phyloP scores from a whole-genome alignment of 352 stramenopile genomes.

The Thalassiosira exigua region DNA sequence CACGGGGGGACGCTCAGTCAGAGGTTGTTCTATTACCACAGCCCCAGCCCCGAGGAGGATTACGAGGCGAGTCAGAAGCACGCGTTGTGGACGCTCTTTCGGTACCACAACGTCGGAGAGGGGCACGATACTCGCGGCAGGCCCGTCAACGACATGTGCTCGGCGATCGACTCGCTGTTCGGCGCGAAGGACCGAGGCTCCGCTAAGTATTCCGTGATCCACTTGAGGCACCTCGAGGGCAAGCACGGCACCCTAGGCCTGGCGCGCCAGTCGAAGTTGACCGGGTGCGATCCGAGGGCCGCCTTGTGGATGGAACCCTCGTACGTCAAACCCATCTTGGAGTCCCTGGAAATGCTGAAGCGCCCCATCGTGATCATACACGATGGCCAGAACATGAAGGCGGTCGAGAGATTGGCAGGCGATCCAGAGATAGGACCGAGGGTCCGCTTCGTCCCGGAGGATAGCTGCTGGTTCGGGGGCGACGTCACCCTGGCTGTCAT shows the following conservation, averaged over 20 bases:
- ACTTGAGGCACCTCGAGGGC: slow-evolving; percentile 7
- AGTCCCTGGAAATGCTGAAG: not conserved
- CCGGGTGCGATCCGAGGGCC: slow-evolving; percentile 6
- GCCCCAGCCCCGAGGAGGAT: not conserved
- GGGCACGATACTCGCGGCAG: not conserved
- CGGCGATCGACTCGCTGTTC: slow-evolving; percentile 2
- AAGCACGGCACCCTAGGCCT: not conserved
- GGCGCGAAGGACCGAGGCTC: not conserved
- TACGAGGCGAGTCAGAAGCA: not conserved
- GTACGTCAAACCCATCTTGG: slow-evolving; percentile 21
- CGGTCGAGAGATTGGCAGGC: not conserved
- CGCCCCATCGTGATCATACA: slow-evolving; percentile 16
- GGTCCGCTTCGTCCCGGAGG: not conserved
- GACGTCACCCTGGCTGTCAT: slow-evolving; percentile 19
- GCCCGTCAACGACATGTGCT: not conserved
- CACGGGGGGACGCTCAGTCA: no score
- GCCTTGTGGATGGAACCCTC: slow-evolving; percentile 5
- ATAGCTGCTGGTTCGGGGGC: not conserved
- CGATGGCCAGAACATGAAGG: slow-evolving; percentile 2
- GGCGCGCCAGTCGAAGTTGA: not conserved
- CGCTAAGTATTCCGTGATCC: slow-evolving; percentile 18
- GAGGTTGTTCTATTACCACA: slow-evolving; percentile 16
- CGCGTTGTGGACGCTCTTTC: slow-evolving; percentile 14
- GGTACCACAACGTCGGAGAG: slow-evolving; percentile 18
- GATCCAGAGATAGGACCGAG: slow-evolving; percentile 5